phyloP scores from a whole-genome alignment of 2,329 filamentous ascomycete species.

The Phialophora tarda region DNA sequence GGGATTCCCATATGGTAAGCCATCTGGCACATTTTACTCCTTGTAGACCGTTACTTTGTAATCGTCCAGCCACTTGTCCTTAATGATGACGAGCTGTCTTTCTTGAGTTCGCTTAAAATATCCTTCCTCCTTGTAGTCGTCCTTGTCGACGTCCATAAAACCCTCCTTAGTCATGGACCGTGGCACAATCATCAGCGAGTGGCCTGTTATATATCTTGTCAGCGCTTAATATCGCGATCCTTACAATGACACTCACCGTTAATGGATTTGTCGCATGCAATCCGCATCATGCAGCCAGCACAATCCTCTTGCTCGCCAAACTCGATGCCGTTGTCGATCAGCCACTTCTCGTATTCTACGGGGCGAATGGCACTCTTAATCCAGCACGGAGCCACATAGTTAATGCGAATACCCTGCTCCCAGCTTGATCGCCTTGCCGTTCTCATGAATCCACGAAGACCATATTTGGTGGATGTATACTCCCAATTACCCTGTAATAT shows the following conservation, averaged over 20 bases:
- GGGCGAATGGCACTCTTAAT: conserved; percentile 37
- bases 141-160: conserved; percentile 46
- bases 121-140: conserved; percentile 43
- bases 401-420: conserved; percentile 55
- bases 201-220: conserved; percentile 37
- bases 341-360: conserved; percentile 30
- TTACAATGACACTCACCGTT: conserved; percentile 40
- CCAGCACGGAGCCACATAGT: conserved; percentile 53
- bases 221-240: not conserved
- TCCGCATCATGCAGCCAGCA: conserved; percentile 38
- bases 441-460: conserved; percentile 53
- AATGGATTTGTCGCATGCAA: conserved; percentile 46
- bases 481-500: conserved; percentile 45
- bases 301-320: conserved; percentile 34
- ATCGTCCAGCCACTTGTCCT: conserved; percentile 50
- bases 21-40: no score
- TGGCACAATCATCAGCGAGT: conserved; percentile 51
- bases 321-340: conserved; percentile 35
- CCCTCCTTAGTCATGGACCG: conserved; percentile 49
- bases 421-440: conserved; percentile 49
- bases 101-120: conserved; percentile 49
- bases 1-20: no score
- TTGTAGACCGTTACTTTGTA: conserved; percentile 29
- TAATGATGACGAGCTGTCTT: conserved; percentile 50
- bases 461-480: conserved; percentile 55